Conservation (phyloP, 2,329 filamentous ascomycete species). For the Endothia cerciana region DNA sequence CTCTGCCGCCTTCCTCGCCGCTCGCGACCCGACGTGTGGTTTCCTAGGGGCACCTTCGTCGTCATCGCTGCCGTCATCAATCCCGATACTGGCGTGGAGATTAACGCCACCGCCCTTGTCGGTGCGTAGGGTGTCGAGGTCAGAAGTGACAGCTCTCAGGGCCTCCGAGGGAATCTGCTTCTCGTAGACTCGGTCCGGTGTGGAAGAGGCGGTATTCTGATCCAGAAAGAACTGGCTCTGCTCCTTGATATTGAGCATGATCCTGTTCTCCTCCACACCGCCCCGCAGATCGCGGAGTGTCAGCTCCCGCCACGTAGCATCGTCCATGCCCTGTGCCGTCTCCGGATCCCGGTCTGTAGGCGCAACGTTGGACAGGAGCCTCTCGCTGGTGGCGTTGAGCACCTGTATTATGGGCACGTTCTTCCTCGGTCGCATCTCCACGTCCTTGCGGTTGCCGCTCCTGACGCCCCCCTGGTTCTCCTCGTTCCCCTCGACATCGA, state of each 20-base stretch:
- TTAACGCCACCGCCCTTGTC: constrained; percentile 58
- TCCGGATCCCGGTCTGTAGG: constrained; percentile 74
- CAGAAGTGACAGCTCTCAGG: constrained; percentile 64
- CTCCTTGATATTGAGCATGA: constrained; percentile 86
- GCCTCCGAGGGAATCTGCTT: constrained; percentile 73
- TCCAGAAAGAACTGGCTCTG: constrained; percentile 81
- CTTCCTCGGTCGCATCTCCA: constrained; percentile 82
- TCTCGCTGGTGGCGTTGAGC: constrained; percentile 88
- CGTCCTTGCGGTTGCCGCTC: constrained; percentile 82
- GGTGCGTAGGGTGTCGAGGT: constrained; percentile 58
- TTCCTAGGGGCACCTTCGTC: constrained; percentile 58
- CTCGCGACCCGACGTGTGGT: constrained; percentile 69
- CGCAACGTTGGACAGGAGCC: constrained; percentile 86
- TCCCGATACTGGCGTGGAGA: constrained; percentile 67
- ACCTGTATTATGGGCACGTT: constrained; percentile 89
- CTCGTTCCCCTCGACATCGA: constrained; percentile 93
- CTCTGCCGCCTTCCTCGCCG: constrained; percentile 66
- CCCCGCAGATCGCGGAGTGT: constrained; percentile 79
- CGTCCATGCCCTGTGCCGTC: constrained; percentile 68
- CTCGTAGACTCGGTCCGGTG: constrained; percentile 59
- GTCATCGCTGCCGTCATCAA: constrained; percentile 71
- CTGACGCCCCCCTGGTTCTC: constrained; percentile 86
- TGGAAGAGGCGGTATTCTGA: constrained; percentile 51
- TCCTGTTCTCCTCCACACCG: constrained; percentile 73
- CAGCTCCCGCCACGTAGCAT: constrained; percentile 74